phyloP scores from a whole-genome alignment of 208 protist genomes.

The Trypanosoma cruzi region DNA sequence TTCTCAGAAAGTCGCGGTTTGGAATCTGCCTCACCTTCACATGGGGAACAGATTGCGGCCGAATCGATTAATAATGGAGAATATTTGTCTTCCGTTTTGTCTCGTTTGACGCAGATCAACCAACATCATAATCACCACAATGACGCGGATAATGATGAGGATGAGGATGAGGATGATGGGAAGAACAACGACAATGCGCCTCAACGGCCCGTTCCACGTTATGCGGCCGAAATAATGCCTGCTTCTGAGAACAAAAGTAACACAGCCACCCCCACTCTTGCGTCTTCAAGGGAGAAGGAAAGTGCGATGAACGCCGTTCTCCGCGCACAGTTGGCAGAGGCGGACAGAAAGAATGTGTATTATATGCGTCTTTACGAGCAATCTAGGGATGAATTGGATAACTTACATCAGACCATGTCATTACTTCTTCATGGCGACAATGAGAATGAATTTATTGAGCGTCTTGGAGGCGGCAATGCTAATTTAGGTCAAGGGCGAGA shows the following conservation, averaged over 20 bases:
- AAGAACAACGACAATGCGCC: too few species aligned
- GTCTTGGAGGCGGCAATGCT: neutral
- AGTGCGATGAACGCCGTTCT: slow-evolving; percentile 4
- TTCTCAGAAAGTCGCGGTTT: neutral
- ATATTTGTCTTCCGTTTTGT: neutral
- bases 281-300: neutral
- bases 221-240: neutral
- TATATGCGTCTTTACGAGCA: slow-evolving; percentile 12
- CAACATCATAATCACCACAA: neutral
- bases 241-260: neutral
- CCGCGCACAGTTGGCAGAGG: slow-evolving; percentile 12
- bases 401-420: neutral
- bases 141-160: neutral
- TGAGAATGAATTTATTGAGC: neutral
- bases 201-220: neutral
- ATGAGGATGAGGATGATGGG: neutral
- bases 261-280: neutral
- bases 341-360: neutral
- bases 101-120: neutral
- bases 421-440: neutral
- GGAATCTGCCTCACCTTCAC: neutral
- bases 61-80: neutral
- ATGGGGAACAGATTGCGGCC: neutral
- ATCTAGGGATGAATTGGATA: slow-evolving; percentile 6
- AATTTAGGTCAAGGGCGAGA: neutral